A percentile compares a stretch with the other conserved stretches of the same genome.
Evolutionary conservation across 345 rosid genomes (phyloP).

Genomic region (Kandelia obovata): DNA sequence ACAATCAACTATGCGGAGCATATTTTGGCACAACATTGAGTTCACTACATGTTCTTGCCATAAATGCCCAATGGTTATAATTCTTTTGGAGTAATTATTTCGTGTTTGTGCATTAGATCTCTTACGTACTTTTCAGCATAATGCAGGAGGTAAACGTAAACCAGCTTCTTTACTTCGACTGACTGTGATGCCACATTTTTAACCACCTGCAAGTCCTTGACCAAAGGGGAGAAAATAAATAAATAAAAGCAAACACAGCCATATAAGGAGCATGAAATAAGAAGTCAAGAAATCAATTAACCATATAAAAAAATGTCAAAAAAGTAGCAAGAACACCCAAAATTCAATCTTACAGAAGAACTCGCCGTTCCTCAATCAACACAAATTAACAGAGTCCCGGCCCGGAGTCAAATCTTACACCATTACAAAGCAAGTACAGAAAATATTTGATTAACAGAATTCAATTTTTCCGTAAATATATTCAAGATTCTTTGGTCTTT

Average conservation of each 20-base stretch:
- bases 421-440: too few species aligned
- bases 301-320: not conserved
- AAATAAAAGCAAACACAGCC: not conserved
- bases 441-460: too few species aligned
- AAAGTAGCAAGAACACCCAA: not conserved
- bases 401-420: too few species aligned
- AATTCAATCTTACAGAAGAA: not conserved
- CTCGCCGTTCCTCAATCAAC: not conserved
- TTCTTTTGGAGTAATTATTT: not conserved
- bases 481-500: too few species aligned
- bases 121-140: constrained; percentile 83
- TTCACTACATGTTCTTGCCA: not conserved
- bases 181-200: constrained; percentile 94
- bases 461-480: too few species aligned
- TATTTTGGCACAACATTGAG: too few species aligned
- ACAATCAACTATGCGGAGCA: too few species aligned
- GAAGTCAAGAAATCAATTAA: not conserved
- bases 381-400: too few species aligned
- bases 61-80: not conserved
- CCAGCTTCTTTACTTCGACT: constrained; percentile 93
- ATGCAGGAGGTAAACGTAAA: constrained; percentile 86
- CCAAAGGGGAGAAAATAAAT: not conserved
- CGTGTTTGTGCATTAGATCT: not conserved
- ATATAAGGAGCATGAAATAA: not conserved
- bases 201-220: constrained; percentile 64